Base-by-base conservation (phyloP, 1,139 yeast genomes). In the Kodamaea sp. region DNA sequence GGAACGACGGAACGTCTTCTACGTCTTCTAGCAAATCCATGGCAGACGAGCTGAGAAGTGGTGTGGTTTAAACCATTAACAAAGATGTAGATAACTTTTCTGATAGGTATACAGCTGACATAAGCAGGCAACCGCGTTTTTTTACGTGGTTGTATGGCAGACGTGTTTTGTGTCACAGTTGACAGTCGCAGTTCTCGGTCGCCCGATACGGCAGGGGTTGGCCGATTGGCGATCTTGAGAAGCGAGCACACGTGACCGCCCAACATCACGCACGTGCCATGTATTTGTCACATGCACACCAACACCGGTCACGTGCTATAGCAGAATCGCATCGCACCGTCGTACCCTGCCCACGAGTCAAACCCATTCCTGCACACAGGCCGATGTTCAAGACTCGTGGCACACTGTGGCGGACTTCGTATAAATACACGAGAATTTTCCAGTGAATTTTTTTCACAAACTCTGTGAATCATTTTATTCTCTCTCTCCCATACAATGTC, bases 11-110 rank as follows among this genome's bases (percentile, higher is more conserved):
- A 9, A 37, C 33, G 31, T 50, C 55, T 24, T 52, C 57, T 25
- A 54, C 45, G 22, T 40, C 47, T 24, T 52, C 48, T 28, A 54
- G 40, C 30, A 54, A 50, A 32, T 54, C 59, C 59, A 54, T 53
- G 15, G n/a, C n/a, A n/a, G n/a, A n/a, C n/a, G n/a, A n/a, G n/a
- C n/a, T n/a, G n/a, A n/a, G n/a, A n/a, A n/a, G n/a, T n/a, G n/a
- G n/a, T n/a, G n/a, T n/a, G n/a, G n/a, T n/a, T n/a, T n/a, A n/a
- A n/a, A n/a, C n/a, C n/a, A n/a, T n/a, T n/a, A n/a, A n/a, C n/a
- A n/a, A n/a, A n/a, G n/a, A n/a, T n/a, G n/a, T n/a, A n/a, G n/a
- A n/a, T n/a, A n/a, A n/a, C n/a, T n/a, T n/a, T n/a, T n/a, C n/a
- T n/a, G n/a, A n/a, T n/a, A n/a, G n/a, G n/a, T n/a, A n/a, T n/a